phyloP scores from a whole-genome alignment of 2,329 filamentous ascomycete species.

The Truncatella angustata region DNA sequence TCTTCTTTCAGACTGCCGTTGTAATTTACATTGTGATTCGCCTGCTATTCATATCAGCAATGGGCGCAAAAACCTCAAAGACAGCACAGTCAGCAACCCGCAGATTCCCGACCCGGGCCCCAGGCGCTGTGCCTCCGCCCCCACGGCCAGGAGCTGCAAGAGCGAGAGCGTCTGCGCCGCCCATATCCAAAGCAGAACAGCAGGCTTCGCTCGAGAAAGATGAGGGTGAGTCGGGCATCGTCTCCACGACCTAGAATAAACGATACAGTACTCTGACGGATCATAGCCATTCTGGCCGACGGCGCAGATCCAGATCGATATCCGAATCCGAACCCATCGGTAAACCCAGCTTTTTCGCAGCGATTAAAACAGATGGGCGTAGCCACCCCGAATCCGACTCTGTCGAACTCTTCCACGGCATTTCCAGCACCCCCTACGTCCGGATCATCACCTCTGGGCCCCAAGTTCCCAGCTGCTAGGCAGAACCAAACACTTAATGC shows the following conservation, averaged over 20 bases:
- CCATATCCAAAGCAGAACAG: neutral
- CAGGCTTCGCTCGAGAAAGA: slow-evolving; percentile 28
- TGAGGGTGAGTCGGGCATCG: slow-evolving; percentile 25
- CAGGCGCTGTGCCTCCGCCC: slow-evolving; percentile 22
- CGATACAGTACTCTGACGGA: neutral
- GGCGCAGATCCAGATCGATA: slow-evolving; percentile 42
- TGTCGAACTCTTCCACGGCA: slow-evolving; percentile 50
- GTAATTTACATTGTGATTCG: neutral
- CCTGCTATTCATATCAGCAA: no score
- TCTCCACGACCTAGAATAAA: no score
- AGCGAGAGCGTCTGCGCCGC: no score
- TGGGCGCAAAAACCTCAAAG: slow-evolving; percentile 49
- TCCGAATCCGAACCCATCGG: no score
- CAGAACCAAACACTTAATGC: slow-evolving; percentile 47
- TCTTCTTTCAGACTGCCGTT: neutral
- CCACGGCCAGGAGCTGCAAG: slow-evolving; percentile 15
- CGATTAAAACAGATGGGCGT: slow-evolving; percentile 55
- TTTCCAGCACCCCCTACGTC: neutral
- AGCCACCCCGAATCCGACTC: slow-evolving; percentile 52
- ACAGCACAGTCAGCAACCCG: slow-evolving; percentile 38
- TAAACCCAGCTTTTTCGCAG: slow-evolving; percentile 44
- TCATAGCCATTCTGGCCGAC: slow-evolving; percentile 38
- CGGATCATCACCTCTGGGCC: slow-evolving; percentile 14
- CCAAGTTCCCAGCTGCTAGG: slow-evolving; percentile 20
- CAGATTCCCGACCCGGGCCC: slow-evolving; percentile 42